Evolutionary conservation across 2,329 filamentous ascomycete genomes (phyloP), one percentile per base, ranked within the genome.

Genomic region (Trichoderma asperellum): DNA sequence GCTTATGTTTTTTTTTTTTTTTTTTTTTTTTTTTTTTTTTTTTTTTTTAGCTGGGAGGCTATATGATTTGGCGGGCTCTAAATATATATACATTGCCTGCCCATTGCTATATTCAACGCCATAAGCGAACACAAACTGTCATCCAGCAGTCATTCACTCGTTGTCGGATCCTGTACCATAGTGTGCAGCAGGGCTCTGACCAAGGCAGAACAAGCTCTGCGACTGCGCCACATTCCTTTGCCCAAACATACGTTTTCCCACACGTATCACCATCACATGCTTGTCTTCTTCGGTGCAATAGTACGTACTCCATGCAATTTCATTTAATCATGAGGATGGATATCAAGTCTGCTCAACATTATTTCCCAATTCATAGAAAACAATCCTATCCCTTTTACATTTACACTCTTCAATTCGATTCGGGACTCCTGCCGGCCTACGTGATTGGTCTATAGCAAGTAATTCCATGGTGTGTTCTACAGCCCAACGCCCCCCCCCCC

Each of bases 221-320:
- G 52, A 27, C 52, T 55, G 52, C 52, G 52, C 52, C 52, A 27
- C 52, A 55, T 32, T 55, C 27, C 47, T 49, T 49, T 49, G 35
- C 49, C 24, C 18, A 21, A 8, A 55, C 52, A 27, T 55, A 32
- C 52, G n/a, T 47, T 21, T 49, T 49, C 11, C 12, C n/a, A n/a
- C 21, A 21, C 47, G 47, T 49, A 24, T 11, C 11, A 14, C n/a
- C n/a, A 49, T 63, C 60, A 63, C 60, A 63, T 63, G 60, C 43
- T 18, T 32, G 43, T 18, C 32, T 35, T 37, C 29, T 21, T 47
- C 40, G 40, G 43, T 21, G 11, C 21, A n/a, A 53, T 43, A 16
- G 37, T 29, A 24, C 24, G n/a, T 16, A 18, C 14, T 53, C 24
- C 21, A 14, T 53, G 4, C 5, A 27, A 55, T 29, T 18, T 29